A percentile compares a stretch with the other conserved stretches of the same genome.
phyloP scores from a whole-genome alignment of 2,329 filamentous ascomycete species.

The Fusarium proliferatum region DNA sequence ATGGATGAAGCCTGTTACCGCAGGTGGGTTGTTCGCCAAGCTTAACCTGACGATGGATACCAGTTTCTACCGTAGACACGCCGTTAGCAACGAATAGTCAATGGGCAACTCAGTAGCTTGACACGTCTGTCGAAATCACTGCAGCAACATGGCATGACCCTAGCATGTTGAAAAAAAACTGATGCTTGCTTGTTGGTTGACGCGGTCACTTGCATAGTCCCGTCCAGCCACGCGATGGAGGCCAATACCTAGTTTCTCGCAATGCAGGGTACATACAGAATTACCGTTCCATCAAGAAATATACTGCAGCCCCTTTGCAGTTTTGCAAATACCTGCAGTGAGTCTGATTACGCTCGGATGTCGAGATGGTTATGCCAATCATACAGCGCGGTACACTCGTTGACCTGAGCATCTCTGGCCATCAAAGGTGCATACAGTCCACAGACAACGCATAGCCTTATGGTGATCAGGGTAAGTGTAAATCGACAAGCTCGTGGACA shows the following conservation, averaged over 20 bases:
- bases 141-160: conserved; percentile 41
- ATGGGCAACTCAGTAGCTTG: conserved; percentile 19
- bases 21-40: conserved; percentile 28
- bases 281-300: conserved; percentile 15
- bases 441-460: conserved; percentile 18
- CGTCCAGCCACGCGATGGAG: conserved; percentile 19
- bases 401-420: conserved; percentile 29
- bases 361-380: neutral
- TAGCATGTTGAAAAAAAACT: conserved; percentile 4
- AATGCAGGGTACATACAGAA: conserved; percentile 30
- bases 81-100: conserved; percentile 29
- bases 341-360: conserved; percentile 11
- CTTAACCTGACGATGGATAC: conserved; percentile 21
- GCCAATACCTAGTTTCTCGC: conserved; percentile 23
- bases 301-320: conserved; percentile 1
- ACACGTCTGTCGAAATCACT: conserved; percentile 26
- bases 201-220: conserved; percentile 30
- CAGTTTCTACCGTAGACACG: conserved; percentile 23
- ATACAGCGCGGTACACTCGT: conserved; percentile 18
- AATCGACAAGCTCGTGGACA: conserved; percentile 28
- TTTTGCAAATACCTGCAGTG: conserved; percentile 9
- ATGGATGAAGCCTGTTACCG: conserved; percentile 13
- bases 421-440: conserved; percentile 9
- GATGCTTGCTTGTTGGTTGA: conserved; percentile 24
- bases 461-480: conserved; percentile 12